Conservation (phyloP, 2,329 filamentous ascomycete genomes). For the Penicillium concentricum region DNA sequence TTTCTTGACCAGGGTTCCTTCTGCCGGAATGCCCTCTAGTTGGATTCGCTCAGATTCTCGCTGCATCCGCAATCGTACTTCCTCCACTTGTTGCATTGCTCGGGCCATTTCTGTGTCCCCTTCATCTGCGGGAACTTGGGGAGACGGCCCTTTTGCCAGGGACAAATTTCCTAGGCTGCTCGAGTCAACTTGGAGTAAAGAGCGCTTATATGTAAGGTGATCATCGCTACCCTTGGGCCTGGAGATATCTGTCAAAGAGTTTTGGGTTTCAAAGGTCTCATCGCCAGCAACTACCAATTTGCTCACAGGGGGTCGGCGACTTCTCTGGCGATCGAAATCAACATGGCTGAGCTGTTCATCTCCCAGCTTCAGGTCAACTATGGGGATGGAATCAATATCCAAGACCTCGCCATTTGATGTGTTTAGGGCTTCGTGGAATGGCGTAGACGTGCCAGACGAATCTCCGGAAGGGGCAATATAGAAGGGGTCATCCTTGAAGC, state of each 20-base stretch:
- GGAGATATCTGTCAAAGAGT: slow-evolving; percentile 44
- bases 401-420: slow-evolving; percentile 73
- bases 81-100: slow-evolving; percentile 86
- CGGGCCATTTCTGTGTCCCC: slow-evolving; percentile 87
- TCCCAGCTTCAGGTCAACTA: slow-evolving; percentile 85
- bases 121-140: slow-evolving; percentile 50
- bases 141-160: slow-evolving; percentile 56
- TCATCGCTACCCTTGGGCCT: slow-evolving; percentile 28
- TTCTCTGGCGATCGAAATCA: slow-evolving; percentile 28
- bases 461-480: slow-evolving; percentile 68
- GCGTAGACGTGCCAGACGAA: slow-evolving; percentile 65
- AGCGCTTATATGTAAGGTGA: slow-evolving; percentile 54
- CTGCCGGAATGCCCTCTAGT: slow-evolving; percentile 49
- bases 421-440: slow-evolving; percentile 73
- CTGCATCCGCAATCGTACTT: slow-evolving; percentile 79
- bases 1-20: slow-evolving; percentile 57
- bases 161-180: slow-evolving; percentile 73
- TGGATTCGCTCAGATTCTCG: slow-evolving; percentile 48
- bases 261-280: slow-evolving; percentile 62
- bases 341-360: slow-evolving; percentile 37
- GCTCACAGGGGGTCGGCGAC: slow-evolving; percentile 49
- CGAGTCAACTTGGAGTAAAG: slow-evolving; percentile 80
- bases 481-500: slow-evolving; percentile 91
- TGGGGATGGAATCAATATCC: slow-evolving; percentile 92
- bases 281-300: slow-evolving; percentile 69